Percentiles rank a stretch among this genome's conserved stretches.
These are phyloP conservation scores for Termitomyces sp. DNA, from an alignment of 768 basidiomycete genomes.

Conservation along the genomic window DNA sequence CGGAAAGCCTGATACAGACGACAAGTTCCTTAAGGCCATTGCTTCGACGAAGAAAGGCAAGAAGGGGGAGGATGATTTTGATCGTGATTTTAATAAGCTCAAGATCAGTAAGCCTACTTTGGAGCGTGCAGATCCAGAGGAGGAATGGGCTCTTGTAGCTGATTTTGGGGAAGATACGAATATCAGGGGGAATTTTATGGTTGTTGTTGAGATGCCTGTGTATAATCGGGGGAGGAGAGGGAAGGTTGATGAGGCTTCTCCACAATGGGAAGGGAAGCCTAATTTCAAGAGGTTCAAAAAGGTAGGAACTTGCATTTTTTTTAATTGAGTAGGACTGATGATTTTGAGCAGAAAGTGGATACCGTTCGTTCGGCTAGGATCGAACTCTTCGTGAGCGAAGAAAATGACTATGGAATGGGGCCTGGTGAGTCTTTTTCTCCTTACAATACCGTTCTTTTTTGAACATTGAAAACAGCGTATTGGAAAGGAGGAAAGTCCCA, in stretches of 20 bases:
- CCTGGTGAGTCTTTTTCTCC: conserved; percentile 34
- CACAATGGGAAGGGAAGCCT: conserved; percentile 48
- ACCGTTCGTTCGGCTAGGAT: conserved; percentile 34
- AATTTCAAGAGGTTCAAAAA: conserved; percentile 83
- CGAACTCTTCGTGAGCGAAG: conserved; percentile 50
- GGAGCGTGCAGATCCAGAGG: conserved; percentile 42
- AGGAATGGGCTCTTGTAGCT: conserved; percentile 59
- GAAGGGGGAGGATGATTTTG: conserved; percentile 66
- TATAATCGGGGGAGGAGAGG: conserved; percentile 30
- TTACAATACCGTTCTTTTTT: conserved; percentile 9
- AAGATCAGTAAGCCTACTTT: conserved; percentile 67
- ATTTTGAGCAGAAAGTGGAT: conserved; percentile 25
- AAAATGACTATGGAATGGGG: conserved; percentile 56
- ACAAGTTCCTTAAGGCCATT: conserved; percentile 67
- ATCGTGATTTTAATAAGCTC: conserved; percentile 78
- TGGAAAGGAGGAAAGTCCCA: conserved; percentile 46
- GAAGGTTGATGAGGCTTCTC: conserved; percentile 21
- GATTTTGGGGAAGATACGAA: conserved; percentile 64
- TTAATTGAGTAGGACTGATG: background rate
- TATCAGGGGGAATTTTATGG: conserved; percentile 78
- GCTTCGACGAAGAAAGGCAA: conserved; percentile 72
- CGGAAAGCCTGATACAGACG: conserved; percentile 64
- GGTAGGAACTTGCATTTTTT: conserved; percentile 29
- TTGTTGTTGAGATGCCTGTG: conserved; percentile 66
- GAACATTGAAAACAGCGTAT: conserved; percentile 34